Base-by-base conservation (phyloP, 768 basidiomycete genomes). In the Lyophyllum shimeji region DNA sequence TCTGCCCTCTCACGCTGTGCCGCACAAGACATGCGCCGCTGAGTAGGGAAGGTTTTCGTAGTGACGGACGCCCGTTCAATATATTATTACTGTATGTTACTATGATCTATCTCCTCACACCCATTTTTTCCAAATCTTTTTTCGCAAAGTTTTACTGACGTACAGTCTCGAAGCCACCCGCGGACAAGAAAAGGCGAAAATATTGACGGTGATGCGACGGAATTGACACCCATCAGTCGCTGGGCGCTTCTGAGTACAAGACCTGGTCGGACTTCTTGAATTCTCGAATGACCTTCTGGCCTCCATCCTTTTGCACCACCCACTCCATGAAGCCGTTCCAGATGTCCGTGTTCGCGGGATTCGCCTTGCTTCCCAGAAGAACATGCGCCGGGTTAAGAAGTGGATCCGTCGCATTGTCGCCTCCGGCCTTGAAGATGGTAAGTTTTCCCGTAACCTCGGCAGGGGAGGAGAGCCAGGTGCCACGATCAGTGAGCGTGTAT, bases 401-500 rank as follows among this genome's bases (percentile, higher is more conserved):
- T 29, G 69, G 69, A 55, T 82, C 79, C 0, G 67, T 63, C 24
- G 72, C 61, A 1, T 69, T 13, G 29, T 81, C 78, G 3, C 62
- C 62, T 2, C 81, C 81, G 13, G 69, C 62, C 50, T 76, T 75
- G 64, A 72, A 83, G 21, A 78, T 67, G 9, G 48, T 57, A 62
- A 83, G 56, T 2, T 57, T 29, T 4, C 61, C 63, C 0, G 66
- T 74, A 20, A 80, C 71, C 0, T 60, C 47, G 8, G 58, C 27
- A 2, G 73, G 63, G 1, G 77, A 75, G 2, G 79, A 78, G 5
- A 83, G 64, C 77, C 76, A 81, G 1, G 75, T 76, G 2, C 80
- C 83, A 13, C 71, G 74, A 54, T 83, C 81, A 1, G 77, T 82
- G 23, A 84, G 63, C 0, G 82, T 84, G 56, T 84, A 84, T 60